phyloP scores from a whole-genome alignment of 2,329 filamentous ascomycete species.

The Daldinia sp. region DNA sequence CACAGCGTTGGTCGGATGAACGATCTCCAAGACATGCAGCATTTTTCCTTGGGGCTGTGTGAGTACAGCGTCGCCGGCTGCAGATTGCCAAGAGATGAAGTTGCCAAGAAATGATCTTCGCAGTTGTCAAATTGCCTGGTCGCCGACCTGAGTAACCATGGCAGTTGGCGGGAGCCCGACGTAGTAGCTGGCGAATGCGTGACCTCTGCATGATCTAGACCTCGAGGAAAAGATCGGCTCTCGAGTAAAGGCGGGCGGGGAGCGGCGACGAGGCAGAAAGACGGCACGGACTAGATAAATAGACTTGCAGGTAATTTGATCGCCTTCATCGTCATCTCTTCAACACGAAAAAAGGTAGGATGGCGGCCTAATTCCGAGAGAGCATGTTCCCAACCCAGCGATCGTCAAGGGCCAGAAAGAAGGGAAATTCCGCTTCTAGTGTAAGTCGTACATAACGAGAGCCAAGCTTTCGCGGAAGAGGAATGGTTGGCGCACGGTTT shows the following conservation, averaged over 20 bases:
- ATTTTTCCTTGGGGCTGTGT: constrained; percentile 32
- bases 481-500: constrained; percentile 30
- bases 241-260: constrained; percentile 22
- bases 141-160: constrained; percentile 42
- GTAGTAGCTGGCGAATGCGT: constrained; percentile 35
- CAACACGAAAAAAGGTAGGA: constrained; percentile 9
- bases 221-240: constrained; percentile 37
- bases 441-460: constrained; percentile 13
- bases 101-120: constrained; percentile 39
- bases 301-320: constrained; percentile 26
- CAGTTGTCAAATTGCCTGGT: constrained; percentile 39
- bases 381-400: constrained; percentile 12
- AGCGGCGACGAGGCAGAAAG: neutral
- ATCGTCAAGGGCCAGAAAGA: constrained; percentile 16
- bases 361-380: constrained; percentile 29
- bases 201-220: constrained; percentile 34
- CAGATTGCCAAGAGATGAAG: constrained; percentile 34
- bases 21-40: constrained; percentile 39
- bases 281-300: constrained; percentile 7
- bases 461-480: constrained; percentile 32
- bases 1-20: constrained; percentile 32
- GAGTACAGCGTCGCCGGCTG: constrained; percentile 33
- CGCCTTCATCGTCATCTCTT: constrained; percentile 20
- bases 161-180: constrained; percentile 37
- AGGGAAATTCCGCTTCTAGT: constrained; percentile 33